phyloP scores from a whole-genome alignment of 768 basidiomycete species.

The Rhodotorula diobovata region DNA sequence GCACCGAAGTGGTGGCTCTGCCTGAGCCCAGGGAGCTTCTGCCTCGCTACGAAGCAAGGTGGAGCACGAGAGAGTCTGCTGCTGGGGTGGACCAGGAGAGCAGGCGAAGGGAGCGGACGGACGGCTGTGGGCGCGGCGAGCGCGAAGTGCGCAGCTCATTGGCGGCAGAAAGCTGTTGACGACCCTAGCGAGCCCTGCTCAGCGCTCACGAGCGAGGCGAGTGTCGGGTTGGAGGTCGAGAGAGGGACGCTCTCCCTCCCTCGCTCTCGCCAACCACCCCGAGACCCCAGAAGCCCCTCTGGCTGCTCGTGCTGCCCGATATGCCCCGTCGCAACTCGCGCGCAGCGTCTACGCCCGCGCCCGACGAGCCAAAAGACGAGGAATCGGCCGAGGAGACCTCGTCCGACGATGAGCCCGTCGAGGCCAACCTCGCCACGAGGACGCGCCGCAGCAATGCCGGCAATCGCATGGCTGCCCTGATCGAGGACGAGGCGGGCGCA shows the following conservation, averaged over 20 bases:
- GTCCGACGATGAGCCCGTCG: slow-evolving; percentile 24
- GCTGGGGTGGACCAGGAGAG: too few relatives aligned
- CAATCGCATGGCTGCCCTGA: slow-evolving; percentile 27
- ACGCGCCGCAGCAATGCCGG: slow-evolving; percentile 28
- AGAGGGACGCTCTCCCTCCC: background rate
- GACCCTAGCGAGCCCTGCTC: too few relatives aligned
- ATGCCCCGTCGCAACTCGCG: background rate
- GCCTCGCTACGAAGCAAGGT: too few relatives aligned
- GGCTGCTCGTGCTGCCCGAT: background rate
- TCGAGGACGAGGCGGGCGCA: slow-evolving; percentile 28
- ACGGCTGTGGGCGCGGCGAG: too few relatives aligned
- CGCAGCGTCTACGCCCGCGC: background rate
- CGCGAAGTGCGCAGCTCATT: too few relatives aligned
- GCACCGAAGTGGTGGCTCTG: too few relatives aligned
- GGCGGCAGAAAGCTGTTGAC: background rate
- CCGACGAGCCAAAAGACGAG: background rate
- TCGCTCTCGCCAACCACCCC: background rate
- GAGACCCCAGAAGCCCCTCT: background rate
- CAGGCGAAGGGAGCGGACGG: too few relatives aligned
- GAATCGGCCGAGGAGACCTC: background rate
- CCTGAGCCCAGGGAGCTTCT: too few relatives aligned
- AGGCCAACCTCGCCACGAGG: slow-evolving; percentile 20
- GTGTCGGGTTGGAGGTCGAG: too few relatives aligned
- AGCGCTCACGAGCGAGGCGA: too few relatives aligned
- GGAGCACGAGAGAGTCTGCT: too few relatives aligned